Conservation (phyloP, 2,329 filamentous ascomycete genomes). For the Hymenoscyphus repandus region DNA sequence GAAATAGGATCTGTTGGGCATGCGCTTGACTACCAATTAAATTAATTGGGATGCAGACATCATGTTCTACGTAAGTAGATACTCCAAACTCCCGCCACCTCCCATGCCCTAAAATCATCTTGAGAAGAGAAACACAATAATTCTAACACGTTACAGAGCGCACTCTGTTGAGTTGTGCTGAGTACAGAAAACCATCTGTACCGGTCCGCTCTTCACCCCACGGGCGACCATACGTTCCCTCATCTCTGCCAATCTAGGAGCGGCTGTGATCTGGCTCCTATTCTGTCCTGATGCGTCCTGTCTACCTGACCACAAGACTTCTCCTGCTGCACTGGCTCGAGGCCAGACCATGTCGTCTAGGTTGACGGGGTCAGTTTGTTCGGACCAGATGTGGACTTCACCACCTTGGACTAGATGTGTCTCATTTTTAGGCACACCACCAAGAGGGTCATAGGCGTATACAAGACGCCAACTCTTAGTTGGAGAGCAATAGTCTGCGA, state of each 20-base stretch:
- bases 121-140: background rate
- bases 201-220: conserved; percentile 58
- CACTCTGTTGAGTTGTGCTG: conserved; percentile 52
- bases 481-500: conserved; percentile 75
- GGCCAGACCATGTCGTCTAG: conserved; percentile 77
- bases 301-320: conserved; percentile 74
- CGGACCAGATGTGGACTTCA: conserved; percentile 76
- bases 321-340: conserved; percentile 65
- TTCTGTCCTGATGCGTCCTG: conserved; percentile 62
- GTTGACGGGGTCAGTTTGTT: conserved; percentile 72
- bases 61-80: background rate
- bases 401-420: conserved; percentile 71
- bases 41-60: too few species aligned
- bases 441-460: conserved; percentile 73
- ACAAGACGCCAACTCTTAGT: conserved; percentile 76
- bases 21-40: background rate
- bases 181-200: conserved; percentile 70
- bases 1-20: background rate
- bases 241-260: conserved; percentile 67
- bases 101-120: background rate
- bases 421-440: conserved; percentile 53
- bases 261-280: conserved; percentile 64
- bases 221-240: conserved; percentile 67
- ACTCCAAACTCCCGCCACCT: background rate
- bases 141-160: conserved; percentile 15